phyloP scores from a whole-genome alignment of 2,329 filamentous ascomycete species.

The Fusarium zealandicum region DNA sequence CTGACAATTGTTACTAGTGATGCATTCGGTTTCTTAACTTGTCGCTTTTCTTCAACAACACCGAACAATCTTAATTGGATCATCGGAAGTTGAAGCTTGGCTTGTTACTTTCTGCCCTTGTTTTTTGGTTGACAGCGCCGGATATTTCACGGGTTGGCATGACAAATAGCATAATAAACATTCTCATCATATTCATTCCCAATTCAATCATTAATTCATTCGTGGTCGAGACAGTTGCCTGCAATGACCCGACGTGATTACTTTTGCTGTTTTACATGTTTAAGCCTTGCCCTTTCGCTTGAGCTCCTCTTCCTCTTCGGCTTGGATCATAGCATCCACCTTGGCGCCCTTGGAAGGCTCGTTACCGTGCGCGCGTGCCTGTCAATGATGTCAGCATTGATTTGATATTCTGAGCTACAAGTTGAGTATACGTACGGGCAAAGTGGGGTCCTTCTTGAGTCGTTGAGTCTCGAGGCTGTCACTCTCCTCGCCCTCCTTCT shows the following conservation, averaged over 20 bases:
- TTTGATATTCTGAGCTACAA: not conserved
- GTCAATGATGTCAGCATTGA: slow-evolving; percentile 6
- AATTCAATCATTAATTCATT: slow-evolving; percentile 28
- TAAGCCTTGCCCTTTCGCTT: slow-evolving; percentile 61
- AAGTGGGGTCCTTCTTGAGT: slow-evolving; percentile 66
- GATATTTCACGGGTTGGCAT: no score
- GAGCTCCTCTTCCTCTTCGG: slow-evolving; percentile 71
- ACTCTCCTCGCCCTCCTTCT: slow-evolving; percentile 53
- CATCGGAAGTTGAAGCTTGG: no score
- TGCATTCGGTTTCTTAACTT: not conserved
- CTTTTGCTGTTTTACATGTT: slow-evolving; percentile 5
- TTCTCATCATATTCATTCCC: no score
- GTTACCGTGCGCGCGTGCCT: slow-evolving; percentile 74
- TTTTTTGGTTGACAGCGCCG: no score
- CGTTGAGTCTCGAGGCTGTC: slow-evolving; percentile 53
- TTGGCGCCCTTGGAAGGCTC: slow-evolving; percentile 75
- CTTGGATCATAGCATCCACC: slow-evolving; percentile 72
- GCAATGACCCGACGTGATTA: slow-evolving; percentile 9
- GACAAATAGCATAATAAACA: no score
- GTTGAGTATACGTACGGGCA: slow-evolving; percentile 55
- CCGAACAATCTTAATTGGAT: no score
- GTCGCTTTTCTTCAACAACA: no score
- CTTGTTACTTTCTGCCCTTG: no score
- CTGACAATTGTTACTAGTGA: slow-evolving; percentile 38
- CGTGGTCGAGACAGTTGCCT: slow-evolving; percentile 8